Evolutionary conservation across 2,329 filamentous ascomycete species (phyloP).

Genomic region (Sarocladium kiliense): DNA sequence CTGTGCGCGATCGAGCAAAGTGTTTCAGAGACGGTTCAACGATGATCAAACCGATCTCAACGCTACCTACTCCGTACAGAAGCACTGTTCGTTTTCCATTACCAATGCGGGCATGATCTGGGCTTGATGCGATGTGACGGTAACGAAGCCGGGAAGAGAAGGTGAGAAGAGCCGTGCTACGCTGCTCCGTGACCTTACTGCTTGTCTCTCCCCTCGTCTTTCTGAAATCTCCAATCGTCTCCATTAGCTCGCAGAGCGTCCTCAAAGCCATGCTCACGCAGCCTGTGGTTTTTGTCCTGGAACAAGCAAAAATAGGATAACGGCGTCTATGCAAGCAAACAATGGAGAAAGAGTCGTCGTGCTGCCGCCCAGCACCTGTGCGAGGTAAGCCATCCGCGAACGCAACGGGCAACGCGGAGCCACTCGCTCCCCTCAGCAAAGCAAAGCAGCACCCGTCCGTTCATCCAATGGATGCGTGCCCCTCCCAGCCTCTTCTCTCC

Average conservation of each 20-base stretch:
- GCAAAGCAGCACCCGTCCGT: background rate
- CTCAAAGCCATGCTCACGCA: no score
- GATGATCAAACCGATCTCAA: constrained; percentile 5
- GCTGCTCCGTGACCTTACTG: background rate
- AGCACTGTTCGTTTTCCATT: background rate
- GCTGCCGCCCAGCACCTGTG: background rate
- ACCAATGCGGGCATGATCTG: background rate
- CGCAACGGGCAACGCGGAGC: background rate
- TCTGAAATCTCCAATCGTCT: no score
- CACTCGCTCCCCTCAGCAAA: background rate
- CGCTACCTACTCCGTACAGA: background rate
- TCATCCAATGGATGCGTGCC: background rate
- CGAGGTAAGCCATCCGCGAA: background rate
- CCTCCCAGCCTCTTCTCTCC: background rate
- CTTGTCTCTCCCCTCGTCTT: background rate
- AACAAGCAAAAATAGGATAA: no score
- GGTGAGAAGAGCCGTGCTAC: background rate
- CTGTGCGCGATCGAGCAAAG: constrained; percentile 1
- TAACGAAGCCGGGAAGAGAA: background rate
- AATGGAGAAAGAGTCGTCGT: background rate
- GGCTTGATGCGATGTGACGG: background rate
- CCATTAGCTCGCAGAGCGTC: no score
- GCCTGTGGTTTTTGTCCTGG: no score
- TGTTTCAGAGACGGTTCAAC: background rate
- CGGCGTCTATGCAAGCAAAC: background rate